Base-by-base conservation (phyloP, 2,329 filamentous ascomycete species). In the Exophiala sideris region DNA sequence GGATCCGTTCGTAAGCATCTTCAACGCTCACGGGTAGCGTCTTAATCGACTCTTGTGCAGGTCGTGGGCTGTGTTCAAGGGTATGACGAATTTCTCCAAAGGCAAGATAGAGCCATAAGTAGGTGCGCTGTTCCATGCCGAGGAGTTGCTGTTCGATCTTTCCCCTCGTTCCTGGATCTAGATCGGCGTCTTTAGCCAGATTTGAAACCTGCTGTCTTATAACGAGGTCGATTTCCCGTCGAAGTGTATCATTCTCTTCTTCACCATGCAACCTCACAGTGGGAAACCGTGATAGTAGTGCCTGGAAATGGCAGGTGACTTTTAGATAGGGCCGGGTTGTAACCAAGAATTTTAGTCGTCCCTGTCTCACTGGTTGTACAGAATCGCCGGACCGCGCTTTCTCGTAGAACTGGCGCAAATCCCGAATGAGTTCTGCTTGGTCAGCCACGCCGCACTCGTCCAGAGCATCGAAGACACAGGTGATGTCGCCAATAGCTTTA, bases 1-100 rank as follows among this genome's bases (percentile, higher is more conserved):
- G 52, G 18, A 69, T 66, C 29, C 60, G 62, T 44, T 66, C 59
- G 54, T 68, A 68, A 4, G 64, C 64, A 29, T 63, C 58, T 18
- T 68, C 63, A 3, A 68, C 64, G 16, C 55, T 60, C 6, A 24
- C 18, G 2, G 65, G 62, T 10, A 68, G 50, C 18, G 44, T 45
- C 16, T 49, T 14, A 20, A 66, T 58, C 20, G 33, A 44, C 36
- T 54, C 52, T 50, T 63, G 44, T 21, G 50, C 34, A 1, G 42
- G 53, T 24, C 34, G 40, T 7, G 57, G 39, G 48, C 51, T 58
- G 40, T 57, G 41, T 24, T 35, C 29, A 14, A 59, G 45, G 6
- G 47, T 56, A 5, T 48, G 29, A 3, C 50, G 35, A 16, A 67
- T 59, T 35, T 52, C 34, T 6, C 64, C 61, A 12, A 67, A 58